Evolutionary conservation across 1,284 basidiomycete genomes (phyloP), one percentile per base, ranked within the genome.

Genomic region (Malassezia slooffiae): DNA sequence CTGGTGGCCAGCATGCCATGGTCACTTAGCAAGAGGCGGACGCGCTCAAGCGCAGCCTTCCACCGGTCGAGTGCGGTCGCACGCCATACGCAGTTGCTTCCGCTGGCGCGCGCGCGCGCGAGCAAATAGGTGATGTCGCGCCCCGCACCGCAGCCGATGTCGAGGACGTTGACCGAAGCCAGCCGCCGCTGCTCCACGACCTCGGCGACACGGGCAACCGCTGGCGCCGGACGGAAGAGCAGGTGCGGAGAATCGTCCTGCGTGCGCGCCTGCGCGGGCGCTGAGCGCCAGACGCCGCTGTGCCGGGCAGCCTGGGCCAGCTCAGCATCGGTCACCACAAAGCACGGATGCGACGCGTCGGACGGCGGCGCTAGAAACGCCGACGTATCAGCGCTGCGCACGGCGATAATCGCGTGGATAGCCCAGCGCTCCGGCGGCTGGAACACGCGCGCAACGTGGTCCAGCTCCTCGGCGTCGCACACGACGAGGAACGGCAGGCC

Each of bases 131-230:
- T 38, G 5, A 38, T 15, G 29, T 48, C 46, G 40, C 46, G 46
- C 3, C 46, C 46, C 15, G 46, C 46, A 29, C 46, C 46, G 32
- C 46, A 48, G 19, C 46, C 46, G 5, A 43, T 13, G 29, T 48
- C 46, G 13, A 48, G 41, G 4, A 48, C 10, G 21, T 21, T 27
- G 12, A 32, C 9, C 16, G 30, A 22, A 9, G 13, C 35, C 16
- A 22, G 15, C 21, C 26, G 16, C 11, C 15, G 15, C 4, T 20
- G n/a, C 12, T 27, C 7, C 4, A 21, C 5, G 1, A 5, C 4
- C 5, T 20, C 16, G 6, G 20, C 21, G 5, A 41, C 30, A 13
- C 46, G 46, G n/a, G 21, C 30, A 1, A 48, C 36, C 20, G 43
- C 31, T 4, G 40, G 35, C 5, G 46, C 46, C 0, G 46, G 46